Evolutionary conservation across 345 rosid species (phyloP), one percentile per base, ranked within the genome.

Genomic region (Brassica carinata): DNA sequence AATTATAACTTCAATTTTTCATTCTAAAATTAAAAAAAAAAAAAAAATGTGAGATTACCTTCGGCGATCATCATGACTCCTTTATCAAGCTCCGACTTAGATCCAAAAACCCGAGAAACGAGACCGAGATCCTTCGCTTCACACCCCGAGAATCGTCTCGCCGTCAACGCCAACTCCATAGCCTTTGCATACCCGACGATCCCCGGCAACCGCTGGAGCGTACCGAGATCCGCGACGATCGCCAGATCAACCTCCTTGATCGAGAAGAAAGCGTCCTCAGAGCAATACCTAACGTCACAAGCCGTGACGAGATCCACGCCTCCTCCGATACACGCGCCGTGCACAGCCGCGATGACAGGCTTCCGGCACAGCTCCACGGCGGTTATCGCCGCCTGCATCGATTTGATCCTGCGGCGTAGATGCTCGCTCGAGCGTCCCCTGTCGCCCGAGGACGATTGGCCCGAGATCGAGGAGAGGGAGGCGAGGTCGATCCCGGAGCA

Each of bases 161-260:
- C 94, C 61, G 94, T 89, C 76, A 92, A 84, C 8, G 97, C 87
- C 80, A 92, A 69, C 10, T 91, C 98, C 88, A 91, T 81, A 4
- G 98, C 90, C 17, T 84, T 84, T 0, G 94, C 97, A 18, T 72
- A 80, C 40, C 96, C 98, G 10, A 95, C 90, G 4, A 93, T 93
- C 14, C 73, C 66, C 8, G 98, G 98, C 18, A 95, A 58, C 69
- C 99, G 77, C 89, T 95, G 97, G 0, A 95, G 85, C 23, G 97
- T 87, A n/a, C 99, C 98, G 3, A 93, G 86, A 84, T 93, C 99
- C 5, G 96, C 97, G n/a, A 90, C 88, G 55, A 95, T 84, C 8
- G 87, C 98, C 74, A 91, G 17, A 78, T 91, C 98, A 1, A 93
- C 93, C 85, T 95, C 99, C 79, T 91, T 93, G 30, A 91, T 92